Conservation (phyloP, 106 monocot genomes). For the Acorus gramineus region DNA sequence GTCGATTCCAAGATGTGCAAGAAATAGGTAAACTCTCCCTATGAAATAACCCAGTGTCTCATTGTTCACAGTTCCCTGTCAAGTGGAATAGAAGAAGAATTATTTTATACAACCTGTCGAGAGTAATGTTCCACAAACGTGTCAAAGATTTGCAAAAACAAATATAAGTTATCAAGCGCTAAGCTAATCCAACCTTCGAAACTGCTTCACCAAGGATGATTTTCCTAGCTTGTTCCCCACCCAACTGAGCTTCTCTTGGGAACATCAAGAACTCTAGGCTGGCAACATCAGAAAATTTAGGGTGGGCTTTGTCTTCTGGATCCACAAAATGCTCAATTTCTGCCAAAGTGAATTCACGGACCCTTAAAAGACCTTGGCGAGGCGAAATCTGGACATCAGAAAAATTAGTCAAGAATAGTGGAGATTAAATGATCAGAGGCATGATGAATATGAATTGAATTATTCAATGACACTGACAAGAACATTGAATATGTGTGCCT, state of each 20-base stretch:
- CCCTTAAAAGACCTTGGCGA: slow-evolving; percentile 94
- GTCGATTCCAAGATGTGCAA: slow-evolving; percentile 73
- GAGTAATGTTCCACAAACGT: no score
- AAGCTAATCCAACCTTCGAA: slow-evolving; percentile 33
- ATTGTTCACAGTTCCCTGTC: slow-evolving; percentile 79
- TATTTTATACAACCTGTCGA: no score
- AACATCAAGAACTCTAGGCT: slow-evolving; percentile 83
- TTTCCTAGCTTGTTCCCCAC: slow-evolving; percentile 46
- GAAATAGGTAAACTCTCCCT: slow-evolving; percentile 80
- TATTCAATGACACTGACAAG: no score
- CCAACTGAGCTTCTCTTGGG: slow-evolving; percentile 72
- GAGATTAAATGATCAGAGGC: no score
- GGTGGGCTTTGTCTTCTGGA: slow-evolving; percentile 90
- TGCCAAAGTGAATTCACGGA: slow-evolving; percentile 90
- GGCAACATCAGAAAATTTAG: slow-evolving; percentile 76
- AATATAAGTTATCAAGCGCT: neutral
- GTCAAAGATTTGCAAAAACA: neutral
- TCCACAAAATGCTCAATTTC: slow-evolving; percentile 99
- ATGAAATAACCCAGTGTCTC: slow-evolving; percentile 97
- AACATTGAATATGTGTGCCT: no score
- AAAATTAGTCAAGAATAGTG: neutral
- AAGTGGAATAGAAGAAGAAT: neutral
- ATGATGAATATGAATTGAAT: no score
- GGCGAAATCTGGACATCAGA: slow-evolving; percentile 70
- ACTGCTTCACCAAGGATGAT: slow-evolving; percentile 73